Percentiles rank a stretch among this genome's conserved stretches.
Conservation (phyloP, 179 eudicot genomes). For the Silene noctiflora region DNA sequence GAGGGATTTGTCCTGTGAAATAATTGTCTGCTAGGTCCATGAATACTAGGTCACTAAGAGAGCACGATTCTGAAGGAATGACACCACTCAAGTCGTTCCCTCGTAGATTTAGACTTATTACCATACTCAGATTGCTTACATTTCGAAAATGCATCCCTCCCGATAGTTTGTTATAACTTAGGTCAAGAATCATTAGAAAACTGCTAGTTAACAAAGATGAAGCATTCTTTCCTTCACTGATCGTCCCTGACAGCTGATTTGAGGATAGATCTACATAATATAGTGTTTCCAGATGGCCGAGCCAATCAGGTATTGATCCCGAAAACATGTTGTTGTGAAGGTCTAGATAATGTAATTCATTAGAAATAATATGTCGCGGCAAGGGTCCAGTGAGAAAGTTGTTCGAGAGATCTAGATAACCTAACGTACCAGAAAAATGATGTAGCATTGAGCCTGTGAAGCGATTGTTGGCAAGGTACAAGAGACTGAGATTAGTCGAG, state of each 20-base stretch:
- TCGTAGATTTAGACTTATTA: not conserved
- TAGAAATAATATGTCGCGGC: not conserved
- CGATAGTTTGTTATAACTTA: not conserved
- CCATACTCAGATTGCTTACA: not conserved
- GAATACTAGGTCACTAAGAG: not conserved
- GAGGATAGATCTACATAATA: not conserved
- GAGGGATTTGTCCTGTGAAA: conserved; percentile 7
- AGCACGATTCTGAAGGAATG: not conserved
- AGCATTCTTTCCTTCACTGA: not conserved
- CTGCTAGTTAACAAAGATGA: not conserved
- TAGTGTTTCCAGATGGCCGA: not conserved
- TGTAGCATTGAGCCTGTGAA: not conserved
- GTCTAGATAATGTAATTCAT: not conserved
- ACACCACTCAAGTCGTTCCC: conserved; percentile 4
- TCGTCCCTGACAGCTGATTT: not conserved
- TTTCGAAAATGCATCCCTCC: conserved; percentile 3
- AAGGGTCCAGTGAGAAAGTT: not conserved
- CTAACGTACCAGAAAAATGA: not conserved
- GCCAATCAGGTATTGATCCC: conserved; percentile 11
- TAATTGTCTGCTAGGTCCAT: conserved; percentile 5
- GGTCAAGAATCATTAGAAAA: not conserved
- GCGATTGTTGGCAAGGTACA: not conserved
- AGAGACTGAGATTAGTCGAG: not conserved
- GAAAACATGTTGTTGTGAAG: conserved; percentile 7
- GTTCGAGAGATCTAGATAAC: conserved; percentile 8